Evolutionary conservation across 768 basidiomycete species (phyloP).

Genomic region (Leucocoprinus sp.): DNA sequence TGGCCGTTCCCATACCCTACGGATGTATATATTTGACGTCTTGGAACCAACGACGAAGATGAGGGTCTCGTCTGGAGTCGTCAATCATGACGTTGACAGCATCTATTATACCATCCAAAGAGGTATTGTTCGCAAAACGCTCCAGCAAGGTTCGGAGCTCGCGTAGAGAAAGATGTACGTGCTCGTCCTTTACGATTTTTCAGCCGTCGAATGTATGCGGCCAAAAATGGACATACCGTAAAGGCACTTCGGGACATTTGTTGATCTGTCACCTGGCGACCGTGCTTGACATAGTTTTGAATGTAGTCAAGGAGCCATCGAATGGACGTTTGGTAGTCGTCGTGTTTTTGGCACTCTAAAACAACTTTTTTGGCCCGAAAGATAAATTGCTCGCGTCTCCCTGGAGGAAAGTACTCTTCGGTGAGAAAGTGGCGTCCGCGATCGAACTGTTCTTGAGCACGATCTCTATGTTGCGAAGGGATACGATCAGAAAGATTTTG

Average conservation of each 20-base stretch:
- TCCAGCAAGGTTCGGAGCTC: constrained; percentile 81
- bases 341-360: constrained; percentile 87
- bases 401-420: constrained; percentile 86
- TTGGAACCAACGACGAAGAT: constrained; percentile 67
- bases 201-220: no score
- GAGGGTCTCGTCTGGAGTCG: constrained; percentile 68
- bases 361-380: constrained; percentile 91
- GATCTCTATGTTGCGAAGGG: constrained; percentile 62
- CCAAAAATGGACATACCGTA: constrained; percentile 16
- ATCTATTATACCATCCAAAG: constrained; percentile 60
- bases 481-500: constrained; percentile 39
- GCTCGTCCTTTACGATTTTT: constrained; percentile 34
- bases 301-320: constrained; percentile 62
- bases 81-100: constrained; percentile 64
- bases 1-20: constrained; percentile 39
- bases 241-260: constrained; percentile 16
- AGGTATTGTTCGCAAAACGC: constrained; percentile 75
- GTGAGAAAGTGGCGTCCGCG: constrained; percentile 58
- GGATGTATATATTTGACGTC: constrained; percentile 53
- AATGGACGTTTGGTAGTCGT: constrained; percentile 79
- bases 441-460: constrained; percentile 43
- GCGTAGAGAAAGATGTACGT: constrained; percentile 44
- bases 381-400: constrained; percentile 87
- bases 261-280: constrained; percentile 21
- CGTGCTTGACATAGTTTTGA: constrained; percentile 54